phyloP scores from a whole-genome alignment of 331 rosid species.

The Rosa hybrid region DNA sequence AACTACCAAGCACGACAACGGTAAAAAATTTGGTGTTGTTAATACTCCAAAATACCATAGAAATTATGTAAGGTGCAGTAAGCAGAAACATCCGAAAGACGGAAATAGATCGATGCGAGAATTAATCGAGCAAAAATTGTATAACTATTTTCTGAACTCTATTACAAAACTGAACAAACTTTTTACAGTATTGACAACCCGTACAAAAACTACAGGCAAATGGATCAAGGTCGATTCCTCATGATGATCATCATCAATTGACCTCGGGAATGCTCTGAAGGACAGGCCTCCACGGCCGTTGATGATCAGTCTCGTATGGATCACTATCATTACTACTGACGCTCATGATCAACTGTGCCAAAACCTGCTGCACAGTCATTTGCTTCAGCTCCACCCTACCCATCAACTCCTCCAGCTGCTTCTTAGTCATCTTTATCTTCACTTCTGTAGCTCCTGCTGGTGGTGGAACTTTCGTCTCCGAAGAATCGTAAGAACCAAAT shows the following conservation, averaged over 20 bases:
- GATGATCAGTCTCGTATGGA: conserved; percentile 38
- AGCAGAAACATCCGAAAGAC: too few species aligned
- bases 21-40: too few species aligned
- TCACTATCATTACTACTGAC: conserved; percentile 12
- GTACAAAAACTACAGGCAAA: background rate
- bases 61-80: too few species aligned
- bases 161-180: background rate
- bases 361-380: conserved; percentile 52
- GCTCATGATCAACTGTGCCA: conserved; percentile 45
- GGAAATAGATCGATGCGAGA: background rate
- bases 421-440: conserved; percentile 82
- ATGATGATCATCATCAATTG: conserved; percentile 24
- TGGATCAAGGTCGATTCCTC: background rate
- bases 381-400: conserved; percentile 52
- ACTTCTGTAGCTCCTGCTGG: conserved; percentile 30
- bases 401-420: conserved; percentile 54
- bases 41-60: background rate
- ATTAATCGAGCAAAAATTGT: background rate
- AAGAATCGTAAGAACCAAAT: background rate
- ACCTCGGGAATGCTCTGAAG: conserved; percentile 76
- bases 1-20: too few species aligned
- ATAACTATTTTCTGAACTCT: background rate
- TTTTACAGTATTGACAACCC: background rate
- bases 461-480: background rate
- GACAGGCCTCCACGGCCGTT: conserved; percentile 67